Conservation (phyloP, 805 yeast genomes). For the Wickerhamiella cacticola region DNA sequence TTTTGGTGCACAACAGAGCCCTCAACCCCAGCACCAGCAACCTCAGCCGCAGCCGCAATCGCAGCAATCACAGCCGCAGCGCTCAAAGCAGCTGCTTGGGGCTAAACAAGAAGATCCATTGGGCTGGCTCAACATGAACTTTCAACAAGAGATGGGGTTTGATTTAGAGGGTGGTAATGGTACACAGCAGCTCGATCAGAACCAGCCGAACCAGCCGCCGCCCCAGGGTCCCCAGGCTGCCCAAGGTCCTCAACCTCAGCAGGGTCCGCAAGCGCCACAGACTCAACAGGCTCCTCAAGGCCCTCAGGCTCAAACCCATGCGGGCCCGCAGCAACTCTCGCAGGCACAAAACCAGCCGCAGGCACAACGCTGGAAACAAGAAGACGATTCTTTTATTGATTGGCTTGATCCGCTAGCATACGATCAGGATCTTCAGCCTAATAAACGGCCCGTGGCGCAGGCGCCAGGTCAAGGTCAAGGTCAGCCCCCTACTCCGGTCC, state of each 20-base stretch:
- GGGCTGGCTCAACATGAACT: constrained; percentile 4
- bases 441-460: not conserved
- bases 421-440: constrained; percentile 1
- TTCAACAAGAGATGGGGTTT: not conserved
- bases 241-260: not conserved
- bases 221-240: not conserved
- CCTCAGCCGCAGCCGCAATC: not conserved
- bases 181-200: not conserved
- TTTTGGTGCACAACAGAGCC: not conserved
- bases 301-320: not conserved
- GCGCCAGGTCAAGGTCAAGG: constrained; percentile 2
- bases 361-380: constrained; percentile 5
- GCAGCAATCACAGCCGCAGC: not conserved
- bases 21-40: not conserved
- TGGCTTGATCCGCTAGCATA: constrained; percentile 2
- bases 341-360: not conserved
- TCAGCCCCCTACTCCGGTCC: not conserved
- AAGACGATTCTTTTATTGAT: constrained; percentile 1
- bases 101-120: constrained; percentile 9
- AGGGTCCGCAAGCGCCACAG: constrained; percentile 1
- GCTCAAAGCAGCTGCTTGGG: constrained; percentile 13
- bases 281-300: constrained; percentile 8
- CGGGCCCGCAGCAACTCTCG: not conserved
- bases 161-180: not conserved
- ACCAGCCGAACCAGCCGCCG: not conserved